Percentiles rank a stretch among this genome's conserved stretches.
phyloP scores from a whole-genome alignment of 257 asterid species.

The Ocimum tenuiflorum region DNA sequence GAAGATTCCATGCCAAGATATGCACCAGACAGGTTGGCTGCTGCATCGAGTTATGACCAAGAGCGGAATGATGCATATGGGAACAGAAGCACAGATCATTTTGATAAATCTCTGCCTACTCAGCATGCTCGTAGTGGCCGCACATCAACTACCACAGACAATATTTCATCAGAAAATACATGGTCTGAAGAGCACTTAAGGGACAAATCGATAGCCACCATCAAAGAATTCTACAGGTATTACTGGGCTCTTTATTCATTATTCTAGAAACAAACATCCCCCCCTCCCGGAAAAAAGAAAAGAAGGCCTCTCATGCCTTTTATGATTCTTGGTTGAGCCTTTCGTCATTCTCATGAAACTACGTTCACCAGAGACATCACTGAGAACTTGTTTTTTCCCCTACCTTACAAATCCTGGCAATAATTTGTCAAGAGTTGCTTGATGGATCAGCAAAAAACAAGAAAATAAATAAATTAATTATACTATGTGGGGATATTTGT shows the following conservation, averaged over 20 bases:
- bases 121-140: conserved; percentile 41
- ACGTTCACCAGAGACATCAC: background rate
- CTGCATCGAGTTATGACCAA: conserved; percentile 39
- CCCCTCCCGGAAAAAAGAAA: background rate
- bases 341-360: background rate
- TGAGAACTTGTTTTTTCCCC: background rate
- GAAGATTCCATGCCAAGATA: conserved; percentile 56
- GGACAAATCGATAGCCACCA: conserved; percentile 60
- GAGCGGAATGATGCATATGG: conserved; percentile 29
- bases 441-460: background rate
- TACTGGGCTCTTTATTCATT: background rate
- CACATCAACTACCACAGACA: conserved; percentile 19
- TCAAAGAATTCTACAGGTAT: conserved; percentile 91
- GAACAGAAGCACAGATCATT: conserved; percentile 30
- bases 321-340: no score
- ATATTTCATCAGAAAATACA: conserved; percentile 40
- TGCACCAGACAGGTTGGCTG: conserved; percentile 8
- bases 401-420: background rate
- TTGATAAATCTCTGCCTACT: conserved; percentile 28
- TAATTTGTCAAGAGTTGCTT: background rate
- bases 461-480: background rate
- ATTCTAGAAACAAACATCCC: background rate
- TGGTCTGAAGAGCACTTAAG: conserved; percentile 57
- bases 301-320: no score
- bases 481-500: background rate